Conservation (phyloP, 768 basidiomycete genomes). For the Amanita exitialis region DNA sequence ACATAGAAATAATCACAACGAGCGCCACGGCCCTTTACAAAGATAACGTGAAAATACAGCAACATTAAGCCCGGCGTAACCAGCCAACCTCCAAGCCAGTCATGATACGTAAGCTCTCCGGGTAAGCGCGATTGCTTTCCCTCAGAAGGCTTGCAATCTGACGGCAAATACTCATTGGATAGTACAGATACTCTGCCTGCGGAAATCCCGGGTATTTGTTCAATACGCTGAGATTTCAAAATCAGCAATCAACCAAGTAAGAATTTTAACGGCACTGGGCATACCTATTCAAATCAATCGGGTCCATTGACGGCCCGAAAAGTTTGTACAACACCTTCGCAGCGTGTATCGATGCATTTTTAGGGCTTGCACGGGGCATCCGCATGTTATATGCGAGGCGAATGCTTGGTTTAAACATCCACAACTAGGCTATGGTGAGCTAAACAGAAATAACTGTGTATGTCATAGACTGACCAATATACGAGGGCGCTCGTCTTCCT, state of each 20-base stretch:
- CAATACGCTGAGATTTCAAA: constrained; percentile 32
- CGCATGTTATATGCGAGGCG: constrained; percentile 63
- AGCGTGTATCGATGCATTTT: constrained; percentile 50
- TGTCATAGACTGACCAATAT: constrained; percentile 51
- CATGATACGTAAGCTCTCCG: constrained; percentile 67
- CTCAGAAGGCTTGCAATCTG: constrained; percentile 58
- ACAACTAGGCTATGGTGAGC: constrained; percentile 43
- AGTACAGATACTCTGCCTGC: constrained; percentile 81
- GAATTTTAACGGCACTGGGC: constrained; percentile 9
- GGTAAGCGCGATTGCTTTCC: constrained; percentile 73
- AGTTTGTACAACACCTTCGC: constrained; percentile 86
- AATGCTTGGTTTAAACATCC: constrained; percentile 91
- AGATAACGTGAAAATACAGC: not conserved
- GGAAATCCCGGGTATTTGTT: constrained; percentile 74
- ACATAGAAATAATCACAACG: not conserved
- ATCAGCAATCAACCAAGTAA: not conserved
- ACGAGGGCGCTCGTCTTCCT: constrained; percentile 72
- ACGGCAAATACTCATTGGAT: constrained; percentile 71
- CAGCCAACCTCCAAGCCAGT: constrained; percentile 79
- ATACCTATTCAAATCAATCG: constrained; percentile 45
- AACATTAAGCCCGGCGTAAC: constrained; percentile 32
- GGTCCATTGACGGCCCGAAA: constrained; percentile 46
- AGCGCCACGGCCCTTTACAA: not conserved
- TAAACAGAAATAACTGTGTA: not conserved
- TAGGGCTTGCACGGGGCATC: constrained; percentile 45